Evolutionary conservation across 306 rosid genomes (phyloP).

Genomic region (Ziziphus jujuba): DNA sequence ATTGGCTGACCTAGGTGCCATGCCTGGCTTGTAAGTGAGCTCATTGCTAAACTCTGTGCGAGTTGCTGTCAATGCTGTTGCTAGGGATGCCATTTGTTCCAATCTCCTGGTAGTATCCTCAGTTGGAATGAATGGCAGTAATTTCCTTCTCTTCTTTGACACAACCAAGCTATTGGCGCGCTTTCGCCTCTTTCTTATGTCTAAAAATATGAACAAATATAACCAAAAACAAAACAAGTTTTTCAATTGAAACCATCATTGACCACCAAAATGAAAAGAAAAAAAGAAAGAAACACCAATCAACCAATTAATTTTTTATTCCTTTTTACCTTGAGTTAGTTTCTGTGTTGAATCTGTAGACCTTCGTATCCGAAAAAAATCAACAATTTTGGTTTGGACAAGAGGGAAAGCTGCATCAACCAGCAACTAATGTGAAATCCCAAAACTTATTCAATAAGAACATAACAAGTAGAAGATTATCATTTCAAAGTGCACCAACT

Average conservation of each 20-base stretch:
- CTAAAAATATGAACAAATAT: slow-evolving; percentile 31
- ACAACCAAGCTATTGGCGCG: slow-evolving; percentile 50
- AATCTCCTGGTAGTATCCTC: slow-evolving; percentile 63
- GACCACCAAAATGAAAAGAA: not conserved
- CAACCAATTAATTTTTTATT: not conserved
- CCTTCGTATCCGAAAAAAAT: slow-evolving; percentile 72
- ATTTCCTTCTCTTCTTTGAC: slow-evolving; percentile 65
- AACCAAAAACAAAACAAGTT: not conserved
- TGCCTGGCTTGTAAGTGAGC: slow-evolving; percentile 65
- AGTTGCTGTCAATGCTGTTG: slow-evolving; percentile 81
- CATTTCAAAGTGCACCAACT: not conserved
- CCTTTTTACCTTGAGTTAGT: slow-evolving; percentile 44
- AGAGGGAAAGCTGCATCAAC: slow-evolving; percentile 71
- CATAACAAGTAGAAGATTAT: not conserved
- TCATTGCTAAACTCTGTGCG: slow-evolving; percentile 64
- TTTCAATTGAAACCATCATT: not conserved
- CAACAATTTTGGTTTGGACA: slow-evolving; percentile 80
- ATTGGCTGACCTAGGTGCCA: slow-evolving; percentile 84
- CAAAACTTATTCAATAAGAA: no score
- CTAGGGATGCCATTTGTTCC: slow-evolving; percentile 89
- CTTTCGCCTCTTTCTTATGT: slow-evolving; percentile 57
- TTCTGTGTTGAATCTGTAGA: slow-evolving; percentile 20
- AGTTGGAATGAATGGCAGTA: slow-evolving; percentile 56
- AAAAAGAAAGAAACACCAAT: not conserved
- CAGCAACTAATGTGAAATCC: not conserved